Conservation (phyloP, 169 alveolate genomes). For the Neospora caninum region DNA sequence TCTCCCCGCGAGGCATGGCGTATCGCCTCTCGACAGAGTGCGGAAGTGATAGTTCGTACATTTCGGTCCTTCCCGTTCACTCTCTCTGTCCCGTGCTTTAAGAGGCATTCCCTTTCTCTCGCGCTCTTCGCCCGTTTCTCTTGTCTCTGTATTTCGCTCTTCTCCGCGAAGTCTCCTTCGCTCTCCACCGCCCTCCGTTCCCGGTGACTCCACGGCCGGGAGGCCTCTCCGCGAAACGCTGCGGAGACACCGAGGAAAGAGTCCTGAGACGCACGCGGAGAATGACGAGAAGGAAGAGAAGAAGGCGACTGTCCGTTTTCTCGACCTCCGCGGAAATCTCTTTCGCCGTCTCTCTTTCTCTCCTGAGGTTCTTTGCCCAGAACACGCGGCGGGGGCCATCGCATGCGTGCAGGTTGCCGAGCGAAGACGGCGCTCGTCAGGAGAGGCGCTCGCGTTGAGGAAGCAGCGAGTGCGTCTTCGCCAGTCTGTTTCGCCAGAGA, state of each 20-base stretch:
- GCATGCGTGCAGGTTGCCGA: slow-evolving; percentile 18
- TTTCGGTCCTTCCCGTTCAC: background rate
- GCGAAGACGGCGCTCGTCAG: slow-evolving; percentile 18
- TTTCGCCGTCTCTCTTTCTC: background rate
- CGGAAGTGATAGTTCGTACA: background rate
- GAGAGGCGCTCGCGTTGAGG: background rate
- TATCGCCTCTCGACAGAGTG: background rate
- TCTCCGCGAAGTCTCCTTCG: background rate
- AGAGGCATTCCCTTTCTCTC: background rate
- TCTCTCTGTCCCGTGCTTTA: background rate
- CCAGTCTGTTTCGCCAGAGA: background rate
- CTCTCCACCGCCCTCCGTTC: background rate
- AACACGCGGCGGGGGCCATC: background rate
- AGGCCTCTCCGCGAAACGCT: background rate
- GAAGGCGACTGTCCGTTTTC: background rate
- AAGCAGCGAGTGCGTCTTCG: background rate
- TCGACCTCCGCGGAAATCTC: too few species aligned
- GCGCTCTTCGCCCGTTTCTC: background rate
- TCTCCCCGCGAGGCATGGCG: background rate
- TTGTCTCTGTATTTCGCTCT: background rate
- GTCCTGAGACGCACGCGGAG: background rate
- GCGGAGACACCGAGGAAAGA: background rate
- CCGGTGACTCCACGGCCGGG: background rate
- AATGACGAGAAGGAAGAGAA: background rate
- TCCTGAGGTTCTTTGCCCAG: background rate